These are phyloP conservation scores for Saccharomycopsis sp. DNA, from an alignment of 805 yeast genomes.

Conservation along the genomic window DNA sequence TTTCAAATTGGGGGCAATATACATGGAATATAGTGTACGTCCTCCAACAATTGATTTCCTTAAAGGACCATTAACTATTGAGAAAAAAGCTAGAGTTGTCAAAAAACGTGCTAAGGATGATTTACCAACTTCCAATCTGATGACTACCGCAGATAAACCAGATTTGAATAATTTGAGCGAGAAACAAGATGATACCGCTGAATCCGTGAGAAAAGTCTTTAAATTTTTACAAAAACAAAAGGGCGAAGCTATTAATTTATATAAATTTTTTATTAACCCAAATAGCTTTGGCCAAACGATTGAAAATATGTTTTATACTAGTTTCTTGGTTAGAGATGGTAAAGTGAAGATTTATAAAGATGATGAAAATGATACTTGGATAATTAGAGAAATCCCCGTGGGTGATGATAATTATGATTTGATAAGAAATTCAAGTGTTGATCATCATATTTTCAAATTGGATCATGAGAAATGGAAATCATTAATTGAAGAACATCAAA, in stretches of 20 bases:
- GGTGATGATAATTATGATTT: constrained; percentile 23
- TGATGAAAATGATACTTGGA: constrained; percentile 39
- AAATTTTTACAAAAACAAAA: constrained; percentile 31
- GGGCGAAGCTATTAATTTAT: constrained; percentile 45
- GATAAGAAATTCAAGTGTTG: constrained; percentile 29
- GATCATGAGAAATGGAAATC: constrained; percentile 61
- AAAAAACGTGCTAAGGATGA: constrained; percentile 14
- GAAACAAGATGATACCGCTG: constrained; percentile 51
- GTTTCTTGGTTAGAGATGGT: constrained; percentile 75
- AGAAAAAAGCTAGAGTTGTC: constrained; percentile 38
- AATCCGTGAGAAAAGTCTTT: constrained; percentile 52
- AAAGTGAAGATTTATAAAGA: constrained; percentile 38
- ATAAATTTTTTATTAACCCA: constrained; percentile 67
- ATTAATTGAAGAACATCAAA: constrained; percentile 46
- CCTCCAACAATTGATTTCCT: constrained; percentile 53
- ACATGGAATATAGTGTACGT: constrained; percentile 38
- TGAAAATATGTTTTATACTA: constrained; percentile 76
- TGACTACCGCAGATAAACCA: constrained; percentile 50
- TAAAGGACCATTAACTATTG: constrained; percentile 63
- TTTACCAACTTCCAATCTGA: constrained; percentile 36
- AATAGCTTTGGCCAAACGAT: constrained; percentile 67
- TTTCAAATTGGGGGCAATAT: constrained; percentile 50
- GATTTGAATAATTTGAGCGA: constrained; percentile 44
- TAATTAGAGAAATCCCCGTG: constrained; percentile 31
- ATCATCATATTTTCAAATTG: constrained; percentile 68